Conservation (phyloP, 1,284 basidiomycete species). For the Sparassis latifolia region DNA sequence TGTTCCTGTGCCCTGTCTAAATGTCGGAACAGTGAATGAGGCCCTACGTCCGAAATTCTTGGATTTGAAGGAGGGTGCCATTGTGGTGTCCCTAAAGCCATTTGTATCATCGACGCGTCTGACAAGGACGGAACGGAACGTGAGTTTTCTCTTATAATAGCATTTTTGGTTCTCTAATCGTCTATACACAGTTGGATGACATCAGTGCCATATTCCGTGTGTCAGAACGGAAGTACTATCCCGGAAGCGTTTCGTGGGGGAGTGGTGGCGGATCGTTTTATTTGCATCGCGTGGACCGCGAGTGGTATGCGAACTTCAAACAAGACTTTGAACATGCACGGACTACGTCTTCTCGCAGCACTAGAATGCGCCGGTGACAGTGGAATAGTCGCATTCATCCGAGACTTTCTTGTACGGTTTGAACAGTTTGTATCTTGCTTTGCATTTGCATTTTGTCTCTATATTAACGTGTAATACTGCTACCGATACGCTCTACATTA, state of each 20-base stretch:
- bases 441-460: too few relatives aligned
- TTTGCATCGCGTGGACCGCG: slow-evolving; percentile 66
- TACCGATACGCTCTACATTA: too few relatives aligned
- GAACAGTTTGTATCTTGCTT: too few relatives aligned
- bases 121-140: slow-evolving; percentile 55
- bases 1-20: neutral
- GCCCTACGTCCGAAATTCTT: slow-evolving; percentile 66
- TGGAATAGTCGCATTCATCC: too few relatives aligned
- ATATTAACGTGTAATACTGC: too few relatives aligned
- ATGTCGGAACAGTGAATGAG: slow-evolving; percentile 55
- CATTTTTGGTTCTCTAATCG: neutral
- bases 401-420: too few relatives aligned
- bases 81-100: slow-evolving; percentile 67
- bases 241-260: slow-evolving; percentile 72
- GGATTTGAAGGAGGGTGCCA: slow-evolving; percentile 74
- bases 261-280: slow-evolving; percentile 63
- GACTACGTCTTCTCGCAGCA: slow-evolving; percentile 14
- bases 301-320: slow-evolving; percentile 51
- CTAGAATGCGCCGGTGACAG: slow-evolving; percentile 18
- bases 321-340: slow-evolving; percentile 16
- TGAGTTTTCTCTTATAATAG: slow-evolving; percentile 26
- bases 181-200: slow-evolving; percentile 49
- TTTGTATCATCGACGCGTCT: slow-evolving; percentile 65
- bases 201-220: slow-evolving; percentile 73
- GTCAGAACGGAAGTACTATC: slow-evolving; percentile 54